Evolutionary conservation across 1,284 basidiomycete genomes (phyloP), one percentile per base, ranked within the genome.

Genomic region (Ustilago xerochloae): DNA sequence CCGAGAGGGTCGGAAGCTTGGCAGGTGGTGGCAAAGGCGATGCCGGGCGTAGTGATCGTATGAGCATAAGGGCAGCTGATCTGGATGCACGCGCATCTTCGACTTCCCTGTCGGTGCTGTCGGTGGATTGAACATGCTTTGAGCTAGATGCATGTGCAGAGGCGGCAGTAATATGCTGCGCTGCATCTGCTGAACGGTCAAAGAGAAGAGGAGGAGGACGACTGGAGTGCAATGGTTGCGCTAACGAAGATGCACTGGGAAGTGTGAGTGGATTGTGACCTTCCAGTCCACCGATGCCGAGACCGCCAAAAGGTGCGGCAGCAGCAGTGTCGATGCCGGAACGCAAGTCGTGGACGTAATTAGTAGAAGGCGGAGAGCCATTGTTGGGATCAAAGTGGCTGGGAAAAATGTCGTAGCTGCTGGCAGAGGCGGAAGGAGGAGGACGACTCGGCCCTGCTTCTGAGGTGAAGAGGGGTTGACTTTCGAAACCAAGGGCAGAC

Each of bases 351-450:
- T 61, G 35, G 65, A 77, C 61, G 30, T 70, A 56, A 60, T 72
- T 75, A 59, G 68, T 66, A 22, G 75, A 72, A 2, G 73, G 68
- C 3, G 73, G 73, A 0, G 73, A 75, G 13, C 64, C 73, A 38
- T 67, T 72, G 47, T 47, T 46, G 20, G 51, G 36, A 15, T 59
- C 68, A 32, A 65, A 38, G 15, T 71, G 66, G 41, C 43, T 52
- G 26, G 57, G 47, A 38, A 50, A 35, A 22, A 50, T 47, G 33
- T 67, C 54, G 48, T 67, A 63, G 33, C 48, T 63, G 28, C 38
- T 43, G 28, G 30, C 26, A 15, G 28, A 47, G 15, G 22, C 49
- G 15, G 54, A 22, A 18, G 47, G 26, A 12, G 54, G 28, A 18
- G 47, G 26, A 12, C 49, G 41, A 38, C 45, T 50, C 26, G 59